Evolutionary conservation across 306 rosid species (phyloP).

Genomic region (Medicago lupulina): DNA sequence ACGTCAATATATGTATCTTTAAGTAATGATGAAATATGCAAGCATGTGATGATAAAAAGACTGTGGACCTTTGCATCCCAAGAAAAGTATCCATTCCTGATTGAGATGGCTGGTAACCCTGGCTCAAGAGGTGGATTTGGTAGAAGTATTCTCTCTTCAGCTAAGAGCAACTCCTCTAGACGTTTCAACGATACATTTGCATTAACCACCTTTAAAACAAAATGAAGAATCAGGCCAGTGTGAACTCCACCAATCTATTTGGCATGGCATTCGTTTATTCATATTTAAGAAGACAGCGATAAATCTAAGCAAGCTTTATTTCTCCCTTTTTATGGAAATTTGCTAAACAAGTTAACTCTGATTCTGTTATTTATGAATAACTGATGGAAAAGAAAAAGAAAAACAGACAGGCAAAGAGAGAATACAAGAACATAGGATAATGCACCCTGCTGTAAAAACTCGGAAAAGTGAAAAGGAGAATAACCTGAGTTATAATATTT

Average conservation of each 20-base stretch:
- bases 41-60: conserved; percentile 19
- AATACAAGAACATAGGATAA: conserved; percentile 15
- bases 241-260: conserved; percentile 31
- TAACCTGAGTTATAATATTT: conserved; percentile 93
- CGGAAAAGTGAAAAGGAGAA: conserved; percentile 4
- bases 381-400: not conserved
- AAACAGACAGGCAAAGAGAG: not conserved
- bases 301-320: conserved; percentile 16
- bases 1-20: conserved; percentile 23
- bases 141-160: conserved; percentile 82
- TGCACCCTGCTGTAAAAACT: not conserved
- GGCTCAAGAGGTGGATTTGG: conserved; percentile 94
- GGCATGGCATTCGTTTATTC: conserved; percentile 17
- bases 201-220: conserved; percentile 74
- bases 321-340: conserved; percentile 10
- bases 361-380: conserved; percentile 14
- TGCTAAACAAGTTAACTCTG: conserved; percentile 1
- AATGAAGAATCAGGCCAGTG: conserved; percentile 36
- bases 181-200: conserved; percentile 95
- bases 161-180: conserved; percentile 79
- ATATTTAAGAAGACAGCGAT: conserved; percentile 13
- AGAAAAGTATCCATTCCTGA: conserved; percentile 85
- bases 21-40: conserved; percentile 28
- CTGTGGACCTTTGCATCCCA: conserved; percentile 86
- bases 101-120: conserved; percentile 74